Evolutionary conservation across 1,284 basidiomycete species (phyloP).

Genomic region (Hemileia vastatrix): DNA sequence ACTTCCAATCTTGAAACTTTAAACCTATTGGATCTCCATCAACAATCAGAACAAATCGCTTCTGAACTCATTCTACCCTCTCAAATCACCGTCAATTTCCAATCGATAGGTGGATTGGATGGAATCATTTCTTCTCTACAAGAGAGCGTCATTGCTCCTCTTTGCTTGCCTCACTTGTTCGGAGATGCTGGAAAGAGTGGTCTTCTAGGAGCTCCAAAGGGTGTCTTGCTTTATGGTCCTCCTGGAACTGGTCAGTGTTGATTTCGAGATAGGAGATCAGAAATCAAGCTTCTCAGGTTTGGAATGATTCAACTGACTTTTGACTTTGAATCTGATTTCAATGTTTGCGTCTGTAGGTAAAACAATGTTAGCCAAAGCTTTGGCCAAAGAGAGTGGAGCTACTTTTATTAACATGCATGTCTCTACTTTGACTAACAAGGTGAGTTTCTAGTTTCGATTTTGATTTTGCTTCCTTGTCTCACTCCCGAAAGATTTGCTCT

Average conservation of each 20-base stretch:
- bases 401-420: slow-evolving; percentile 60
- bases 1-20: slow-evolving; percentile 31
- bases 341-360: slow-evolving; percentile 30
- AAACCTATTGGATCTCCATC: slow-evolving; percentile 49
- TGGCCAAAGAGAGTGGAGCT: slow-evolving; percentile 74
- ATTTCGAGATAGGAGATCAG: too few species aligned
- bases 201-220: slow-evolving; percentile 53
- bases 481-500: not conserved
- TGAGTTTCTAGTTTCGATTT: slow-evolving; percentile 5
- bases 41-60: slow-evolving; percentile 52
- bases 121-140: slow-evolving; percentile 78
- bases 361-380: slow-evolving; percentile 47
- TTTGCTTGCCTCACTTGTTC: slow-evolving; percentile 85
- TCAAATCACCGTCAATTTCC: slow-evolving; percentile 50
- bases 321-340: not conserved
- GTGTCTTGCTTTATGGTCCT: slow-evolving; percentile 48
- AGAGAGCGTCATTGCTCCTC: slow-evolving; percentile 91
- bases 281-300: too few species aligned
- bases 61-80: slow-evolving; percentile 50
- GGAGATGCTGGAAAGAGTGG: slow-evolving; percentile 57
- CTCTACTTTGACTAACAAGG: slow-evolving; percentile 50
- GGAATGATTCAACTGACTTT: too few species aligned
- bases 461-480: not conserved
- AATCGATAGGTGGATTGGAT: slow-evolving; percentile 80
- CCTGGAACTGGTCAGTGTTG: slow-evolving; percentile 39